Percentiles rank a stretch among this genome's conserved stretches.
phyloP scores from a whole-genome alignment of 73 alveolate species.

The Diophrys sp. region DNA sequence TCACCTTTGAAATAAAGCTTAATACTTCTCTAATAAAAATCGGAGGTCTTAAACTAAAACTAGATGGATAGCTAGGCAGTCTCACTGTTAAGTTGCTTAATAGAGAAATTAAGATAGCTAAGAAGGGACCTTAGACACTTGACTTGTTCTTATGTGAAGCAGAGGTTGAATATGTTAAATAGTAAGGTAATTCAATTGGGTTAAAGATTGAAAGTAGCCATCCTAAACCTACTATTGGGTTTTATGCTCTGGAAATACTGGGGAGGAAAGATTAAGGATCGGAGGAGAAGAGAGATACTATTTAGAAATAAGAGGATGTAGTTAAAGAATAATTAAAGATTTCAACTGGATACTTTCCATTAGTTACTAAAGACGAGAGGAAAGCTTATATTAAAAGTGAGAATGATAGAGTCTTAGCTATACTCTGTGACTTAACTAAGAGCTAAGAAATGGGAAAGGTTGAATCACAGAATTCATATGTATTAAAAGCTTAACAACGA shows the following conservation, averaged over 20 bases:
- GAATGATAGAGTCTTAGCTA: not conserved
- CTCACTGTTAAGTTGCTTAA: not conserved
- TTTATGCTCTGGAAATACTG: not conserved
- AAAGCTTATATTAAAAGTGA: no score
- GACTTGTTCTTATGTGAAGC: not conserved
- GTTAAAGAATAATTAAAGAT: not conserved
- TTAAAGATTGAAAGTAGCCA: not conserved
- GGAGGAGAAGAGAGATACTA: no score
- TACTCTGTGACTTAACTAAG: not conserved
- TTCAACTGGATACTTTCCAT: not conserved
- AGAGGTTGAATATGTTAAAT: not conserved
- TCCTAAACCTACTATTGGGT: not conserved
- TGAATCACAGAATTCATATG: not conserved
- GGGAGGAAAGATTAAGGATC: no score
- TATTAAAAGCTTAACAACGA: not conserved
- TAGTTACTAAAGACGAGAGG: not conserved
- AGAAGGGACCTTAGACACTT: not conserved
- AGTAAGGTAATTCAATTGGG: no score
- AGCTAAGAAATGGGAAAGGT: not conserved
- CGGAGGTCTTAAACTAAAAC: not conserved
- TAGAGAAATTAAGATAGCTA: not conserved
- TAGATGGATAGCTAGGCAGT: not conserved
- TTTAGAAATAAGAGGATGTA: no score
- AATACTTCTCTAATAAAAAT: not conserved
- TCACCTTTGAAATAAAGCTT: not conserved